A percentile compares a stretch with the other conserved stretches of the same genome.
These are phyloP conservation scores for Macrolepiota albuminosa DNA, from an alignment of 768 basidiomycete genomes.

Conservation along the genomic window DNA sequence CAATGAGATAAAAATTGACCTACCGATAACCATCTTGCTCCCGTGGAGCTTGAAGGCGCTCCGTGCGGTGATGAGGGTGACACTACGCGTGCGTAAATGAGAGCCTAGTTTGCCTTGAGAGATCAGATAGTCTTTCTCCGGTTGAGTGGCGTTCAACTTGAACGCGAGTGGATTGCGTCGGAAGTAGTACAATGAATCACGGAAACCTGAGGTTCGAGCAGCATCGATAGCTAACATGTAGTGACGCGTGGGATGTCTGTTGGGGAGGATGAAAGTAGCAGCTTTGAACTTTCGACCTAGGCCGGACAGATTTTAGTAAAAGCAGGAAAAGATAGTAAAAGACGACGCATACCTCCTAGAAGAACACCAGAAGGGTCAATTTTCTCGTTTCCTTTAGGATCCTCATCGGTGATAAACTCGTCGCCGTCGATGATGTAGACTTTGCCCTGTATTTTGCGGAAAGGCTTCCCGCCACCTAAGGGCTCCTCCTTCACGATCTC, in stretches of 20 bases:
- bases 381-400: conserved; percentile 87
- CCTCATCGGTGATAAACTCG: conserved; percentile 80
- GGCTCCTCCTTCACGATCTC: conserved; percentile 38
- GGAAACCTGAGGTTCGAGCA: conserved; percentile 91
- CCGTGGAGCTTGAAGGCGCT: conserved; percentile 95
- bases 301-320: conserved; percentile 2
- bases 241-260: conserved; percentile 74
- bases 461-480: conserved; percentile 59
- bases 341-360: conserved; percentile 61
- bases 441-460: conserved; percentile 68
- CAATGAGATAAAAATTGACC: conserved; percentile 19
- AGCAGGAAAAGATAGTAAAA: conserved; percentile 3
- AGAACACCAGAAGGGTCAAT: conserved; percentile 83
- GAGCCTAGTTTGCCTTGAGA: conserved; percentile 82
- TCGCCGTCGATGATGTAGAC: conserved; percentile 82
- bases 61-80: conserved; percentile 88
- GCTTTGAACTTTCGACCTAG: conserved; percentile 87
- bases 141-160: conserved; percentile 85
- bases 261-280: conserved; percentile 80
- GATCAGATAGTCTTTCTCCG: conserved; percentile 92
- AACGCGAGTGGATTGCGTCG: conserved; percentile 85
- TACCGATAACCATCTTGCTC: conserved; percentile 83
- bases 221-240: conserved; percentile 99
- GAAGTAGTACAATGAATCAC: conserved; percentile 98
- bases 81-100: conserved; percentile 85